Evolutionary conservation across 2,329 filamentous ascomycete species (phyloP).

Genomic region (Dryadomyces quercivorus): DNA sequence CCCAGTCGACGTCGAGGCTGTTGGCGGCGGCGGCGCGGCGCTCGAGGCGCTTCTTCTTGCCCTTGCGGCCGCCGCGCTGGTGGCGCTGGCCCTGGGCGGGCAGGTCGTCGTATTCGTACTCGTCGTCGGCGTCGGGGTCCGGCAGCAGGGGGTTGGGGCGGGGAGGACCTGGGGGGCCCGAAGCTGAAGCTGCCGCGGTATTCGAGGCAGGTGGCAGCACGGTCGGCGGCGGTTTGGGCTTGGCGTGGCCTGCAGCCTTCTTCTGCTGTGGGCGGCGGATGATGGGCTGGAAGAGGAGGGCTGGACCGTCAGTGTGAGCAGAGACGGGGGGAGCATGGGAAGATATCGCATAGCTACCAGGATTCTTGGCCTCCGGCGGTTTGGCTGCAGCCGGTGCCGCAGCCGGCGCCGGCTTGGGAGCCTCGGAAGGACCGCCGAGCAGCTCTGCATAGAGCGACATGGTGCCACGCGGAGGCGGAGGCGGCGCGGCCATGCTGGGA

Average conservation of each 20-base stretch:
- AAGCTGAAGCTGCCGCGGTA: conserved; percentile 13
- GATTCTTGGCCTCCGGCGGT: conserved; percentile 43
- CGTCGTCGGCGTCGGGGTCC: conserved; percentile 48
- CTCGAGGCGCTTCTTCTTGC: conserved; percentile 42
- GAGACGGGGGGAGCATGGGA: background rate
- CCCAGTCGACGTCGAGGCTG: conserved; percentile 56
- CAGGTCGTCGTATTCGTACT: background rate
- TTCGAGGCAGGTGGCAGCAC: background rate
- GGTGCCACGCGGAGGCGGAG: conserved; percentile 32
- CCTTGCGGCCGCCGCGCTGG: conserved; percentile 54
- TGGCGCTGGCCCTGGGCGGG: conserved; percentile 19
- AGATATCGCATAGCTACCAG: background rate
- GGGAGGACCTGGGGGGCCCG: conserved; percentile 14
- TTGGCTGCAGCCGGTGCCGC: conserved; percentile 29
- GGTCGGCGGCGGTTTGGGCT: conserved; percentile 32
- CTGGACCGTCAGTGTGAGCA: conserved; percentile 21
- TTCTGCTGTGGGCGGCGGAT: conserved; percentile 59
- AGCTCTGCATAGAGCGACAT: conserved; percentile 79
- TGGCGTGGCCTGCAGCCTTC: conserved; percentile 34
- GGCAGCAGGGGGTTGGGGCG: conserved; percentile 61
- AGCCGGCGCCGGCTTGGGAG: conserved; percentile 19
- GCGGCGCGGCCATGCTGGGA: conserved; percentile 15
- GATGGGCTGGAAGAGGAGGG: conserved; percentile 78
- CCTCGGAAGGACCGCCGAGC: conserved; percentile 41
- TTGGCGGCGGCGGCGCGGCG: conserved; percentile 40